Evolutionary conservation across 352 stramenopile genomes (phyloP), one percentile per base, ranked within the genome.

Genomic region (Globisporangium spiculum): DNA sequence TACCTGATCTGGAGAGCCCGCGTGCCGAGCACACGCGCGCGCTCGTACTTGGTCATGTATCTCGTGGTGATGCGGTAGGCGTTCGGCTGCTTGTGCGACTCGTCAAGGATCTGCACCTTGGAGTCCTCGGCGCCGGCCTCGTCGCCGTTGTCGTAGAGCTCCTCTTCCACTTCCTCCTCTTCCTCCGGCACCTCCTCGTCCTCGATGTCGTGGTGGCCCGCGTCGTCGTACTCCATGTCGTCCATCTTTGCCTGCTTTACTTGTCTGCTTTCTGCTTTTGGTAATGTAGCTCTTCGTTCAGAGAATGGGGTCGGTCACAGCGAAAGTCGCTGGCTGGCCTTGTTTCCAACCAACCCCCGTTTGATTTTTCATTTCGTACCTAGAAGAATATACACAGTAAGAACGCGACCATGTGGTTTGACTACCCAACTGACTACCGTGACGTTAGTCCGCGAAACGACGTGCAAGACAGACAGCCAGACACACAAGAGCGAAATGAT

Each of bases 21-120:
- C 63, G 98, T 99, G 41, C 98, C 98, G 20, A 99, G 79, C 60
- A 99, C 97, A 44, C 98, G 90, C 18, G 98, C 98, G 67, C 94
- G 83, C 78, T 99, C 98, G 82, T 99, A 99, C 86, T 99, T 99
- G 59, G 98, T 99, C 86, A 99, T 98, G 86, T 99, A 99, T 48
- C 90, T 83, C 9, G 97, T 99, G 27, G 98, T 99, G 69, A 99
- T 98, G 68, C 96, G 86, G 63, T 95, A 83, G 22, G 79, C 80
- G 72, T 96, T 96, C 18, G 88, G 86, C 71, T 93, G 80, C 64
- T 92, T 93, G 73, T 96, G 86, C 24, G 84, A 94, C 68, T 94
- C 88, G 75, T 96, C 86, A 22, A 94, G 75, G 67, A 96, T 77
- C 68, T 88, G 83, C 50, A 94, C 69, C 68, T 91, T 91, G 60